A percentile compares a stretch with the other conserved stretches of the same genome.
Evolutionary conservation across 345 rosid species (phyloP).

Genomic region (Gossypium thurberi): DNA sequence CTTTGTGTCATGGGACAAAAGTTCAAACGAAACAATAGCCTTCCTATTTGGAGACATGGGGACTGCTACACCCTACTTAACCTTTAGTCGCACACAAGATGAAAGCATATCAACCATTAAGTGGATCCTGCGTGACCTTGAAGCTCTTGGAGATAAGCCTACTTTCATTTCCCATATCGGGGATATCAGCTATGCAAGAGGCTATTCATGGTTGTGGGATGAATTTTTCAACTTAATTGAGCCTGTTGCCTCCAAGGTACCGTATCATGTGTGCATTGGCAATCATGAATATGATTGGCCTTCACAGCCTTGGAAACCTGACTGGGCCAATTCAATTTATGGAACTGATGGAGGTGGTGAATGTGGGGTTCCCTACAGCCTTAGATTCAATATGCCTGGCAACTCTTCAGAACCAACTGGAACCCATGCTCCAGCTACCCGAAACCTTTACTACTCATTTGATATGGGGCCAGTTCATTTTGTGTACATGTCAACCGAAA

Average conservation of each 20-base stretch:
- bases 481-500: slow-evolving; percentile 80
- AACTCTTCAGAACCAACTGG: slow-evolving; percentile 72
- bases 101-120: slow-evolving; percentile 76
- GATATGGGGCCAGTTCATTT: slow-evolving; percentile 68
- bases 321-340: slow-evolving; percentile 51
- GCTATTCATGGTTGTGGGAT: slow-evolving; percentile 91
- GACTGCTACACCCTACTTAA: slow-evolving; percentile 61
- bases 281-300: slow-evolving; percentile 97
- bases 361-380: slow-evolving; percentile 89
- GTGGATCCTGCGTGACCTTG: slow-evolving; percentile 76
- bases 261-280: slow-evolving; percentile 92
- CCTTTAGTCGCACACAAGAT: slow-evolving; percentile 65
- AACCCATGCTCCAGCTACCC: slow-evolving; percentile 53
- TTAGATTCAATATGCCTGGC: slow-evolving; percentile 90
- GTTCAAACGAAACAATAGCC: slow-evolving; percentile 51
- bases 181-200: slow-evolving; percentile 88
- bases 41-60: slow-evolving; percentile 95
- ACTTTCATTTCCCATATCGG: slow-evolving; percentile 78
- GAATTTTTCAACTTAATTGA: slow-evolving; percentile 68
- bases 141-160: slow-evolving; percentile 61
- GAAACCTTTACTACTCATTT: slow-evolving; percentile 81
- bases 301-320: slow-evolving; percentile 84
- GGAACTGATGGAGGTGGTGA: slow-evolving; percentile 91
- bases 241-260: slow-evolving; percentile 71
- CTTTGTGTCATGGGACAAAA: slow-evolving; percentile 54